phyloP scores from a whole-genome alignment of 108 stramenopile genomes.

The Stephanodiscus minutulus region DNA sequence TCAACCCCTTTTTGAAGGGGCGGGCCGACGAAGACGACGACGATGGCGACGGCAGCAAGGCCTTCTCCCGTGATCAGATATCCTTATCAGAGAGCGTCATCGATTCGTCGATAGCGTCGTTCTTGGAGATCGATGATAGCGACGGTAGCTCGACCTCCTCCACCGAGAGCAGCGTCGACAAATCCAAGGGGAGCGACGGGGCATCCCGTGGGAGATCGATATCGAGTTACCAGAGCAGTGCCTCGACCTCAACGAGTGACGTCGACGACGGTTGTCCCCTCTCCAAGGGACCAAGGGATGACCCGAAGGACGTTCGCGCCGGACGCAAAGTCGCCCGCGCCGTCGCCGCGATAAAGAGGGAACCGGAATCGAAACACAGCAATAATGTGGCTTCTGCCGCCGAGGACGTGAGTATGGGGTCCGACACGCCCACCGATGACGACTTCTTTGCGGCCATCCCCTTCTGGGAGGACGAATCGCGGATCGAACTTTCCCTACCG shows the following conservation, averaged over 20 bases:
- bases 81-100: slow-evolving; percentile 1
- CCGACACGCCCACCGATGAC: slow-evolving; percentile 9
- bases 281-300: neutral
- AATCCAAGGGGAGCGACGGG: too few species aligned
- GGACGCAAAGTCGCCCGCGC: neutral
- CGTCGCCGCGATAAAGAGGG: neutral
- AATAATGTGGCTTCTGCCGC: too few species aligned
- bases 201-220: neutral
- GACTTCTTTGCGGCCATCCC: slow-evolving; percentile 48
- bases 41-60: neutral
- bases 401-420: neutral
- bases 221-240: neutral
- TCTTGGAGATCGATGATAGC: neutral
- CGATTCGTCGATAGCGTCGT: slow-evolving; percentile 20
- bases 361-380: too few species aligned
- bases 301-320: neutral
- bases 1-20: slow-evolving; percentile 21
- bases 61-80: slow-evolving; percentile 8
- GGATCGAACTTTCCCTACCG: too few species aligned
- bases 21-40: too few species aligned
- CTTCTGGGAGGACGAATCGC: too few species aligned
- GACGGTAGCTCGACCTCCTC: neutral
- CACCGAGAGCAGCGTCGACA: too few species aligned
- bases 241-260: neutral
- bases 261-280: neutral